These are phyloP conservation scores for Pochonia chlamydosporia DNA, from an alignment of 2,329 filamentous ascomycete genomes.

Conservation along the genomic window DNA sequence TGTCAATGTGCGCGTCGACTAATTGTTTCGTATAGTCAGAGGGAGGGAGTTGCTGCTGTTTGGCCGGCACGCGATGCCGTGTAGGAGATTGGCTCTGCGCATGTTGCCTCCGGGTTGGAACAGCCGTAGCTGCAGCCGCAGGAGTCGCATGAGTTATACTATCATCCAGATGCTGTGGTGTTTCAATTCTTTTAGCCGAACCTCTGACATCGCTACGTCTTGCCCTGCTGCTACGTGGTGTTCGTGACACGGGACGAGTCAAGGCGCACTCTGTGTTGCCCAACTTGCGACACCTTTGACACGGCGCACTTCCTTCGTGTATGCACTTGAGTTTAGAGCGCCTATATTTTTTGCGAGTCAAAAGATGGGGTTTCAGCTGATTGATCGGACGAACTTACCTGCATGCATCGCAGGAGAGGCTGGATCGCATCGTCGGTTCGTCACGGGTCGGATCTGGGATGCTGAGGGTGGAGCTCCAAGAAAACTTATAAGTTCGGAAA, in stretches of 20 bases:
- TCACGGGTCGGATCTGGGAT: conserved; percentile 2
- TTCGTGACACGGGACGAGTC: conserved; percentile 11
- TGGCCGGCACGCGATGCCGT: not conserved
- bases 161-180: not conserved
- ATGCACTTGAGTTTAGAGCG: conserved; percentile 30
- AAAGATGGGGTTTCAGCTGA: not conserved
- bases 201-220: conserved; percentile 1
- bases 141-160: not conserved
- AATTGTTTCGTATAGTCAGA: conserved; percentile 4
- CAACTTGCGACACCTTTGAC: conserved; percentile 22
- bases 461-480: not conserved
- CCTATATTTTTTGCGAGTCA: conserved; percentile 12
- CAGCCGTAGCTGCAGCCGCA: not conserved
- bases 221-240: conserved; percentile 6
- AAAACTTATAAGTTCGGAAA: not conserved
- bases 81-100: not conserved
- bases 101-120: not conserved
- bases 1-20: conserved; percentile 19
- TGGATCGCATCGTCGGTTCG: conserved; percentile 25
- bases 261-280: conserved; percentile 20
- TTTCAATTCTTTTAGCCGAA: not conserved
- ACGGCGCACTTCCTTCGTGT: conserved; percentile 24
- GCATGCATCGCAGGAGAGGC: conserved; percentile 28
- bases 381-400: conserved; percentile 16
- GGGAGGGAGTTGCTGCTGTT: not conserved